Evolutionary conservation across 768 basidiomycete species (phyloP), one percentile per base, ranked within the genome.

Genomic region (Chalciporus sphaerocephalus): DNA sequence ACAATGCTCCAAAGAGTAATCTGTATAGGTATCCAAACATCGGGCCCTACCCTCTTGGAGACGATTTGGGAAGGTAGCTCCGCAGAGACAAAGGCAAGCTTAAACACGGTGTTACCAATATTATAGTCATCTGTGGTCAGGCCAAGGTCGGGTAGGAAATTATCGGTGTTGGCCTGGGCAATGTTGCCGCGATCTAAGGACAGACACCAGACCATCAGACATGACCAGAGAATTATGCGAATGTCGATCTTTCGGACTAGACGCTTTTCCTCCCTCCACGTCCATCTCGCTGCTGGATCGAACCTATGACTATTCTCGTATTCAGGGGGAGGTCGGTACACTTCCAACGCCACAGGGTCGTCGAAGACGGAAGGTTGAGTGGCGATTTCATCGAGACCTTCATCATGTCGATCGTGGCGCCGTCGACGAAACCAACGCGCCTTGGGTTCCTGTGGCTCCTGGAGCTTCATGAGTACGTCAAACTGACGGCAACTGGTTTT

Each of bases 1-100:
- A 79, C 74, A 23, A 72, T 60, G 48, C 78, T 79, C 80, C 80
- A 81, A 5, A 80, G 59, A 2, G 73, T 58, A 71, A 80, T 79
- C 74, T 79, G 80, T 21, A 67, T 70, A 1, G 80, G 79, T 45
- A 84, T 73, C 81, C 81, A 85, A 9, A 79, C 66, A 62, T 86
- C 83, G 0, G 83, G 81, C 0, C 83, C 83, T 17, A 85, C 64
- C 5, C 80, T 72, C 58, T 87, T 85, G 28, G 80, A 82, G 23
- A 87, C 60, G 16, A 85, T 66, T 56, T 85, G 83, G 0, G 82
- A 84, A 15, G 83, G 83, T 15, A 86, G 66, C 58, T 85, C 83
- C 62, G 74, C 74, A 45, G 61, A 56, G 6, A 77, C 59, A 49
- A 77, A 78, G 11, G 70, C 64, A 9, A 79, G 59, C 17, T 74